Base-by-base conservation (phyloP, 163 green algal genomes). In the Scenedesmus sp. region DNA sequence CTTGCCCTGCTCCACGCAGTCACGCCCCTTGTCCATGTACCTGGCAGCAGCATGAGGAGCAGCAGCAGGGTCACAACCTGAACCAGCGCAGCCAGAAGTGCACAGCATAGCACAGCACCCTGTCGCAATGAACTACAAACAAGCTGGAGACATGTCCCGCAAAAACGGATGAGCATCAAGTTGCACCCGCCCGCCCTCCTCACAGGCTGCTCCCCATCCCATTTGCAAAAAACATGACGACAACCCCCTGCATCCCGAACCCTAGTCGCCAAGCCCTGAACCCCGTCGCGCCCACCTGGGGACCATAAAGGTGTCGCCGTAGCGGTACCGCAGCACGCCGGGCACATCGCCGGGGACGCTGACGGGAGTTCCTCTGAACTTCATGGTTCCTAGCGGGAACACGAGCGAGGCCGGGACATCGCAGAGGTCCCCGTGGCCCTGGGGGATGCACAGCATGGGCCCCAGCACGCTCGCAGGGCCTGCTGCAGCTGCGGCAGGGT, bases 1-100 rank as follows among this genome's bases (percentile, higher is more conserved):
- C 83, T 93, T 94, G 46, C 88, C 88, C 81, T 93, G 87, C 89
- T 94, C 92, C 13, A 92, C 76, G 35, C 56, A 72, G 83, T 94
- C 92, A 53, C 84, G 86, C 0, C 92, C 92, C 83, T 94, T 94
- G 87, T 94, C 92, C 88, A 94, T 93, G 89, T 94, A 94, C 84
- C 87, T 93, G 91, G 49, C 49, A 87, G 82, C 82, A 87, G 82
- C 51, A 79, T n/a, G n/a, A n/a, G n/a, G n/a, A n/a, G 76, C 76
- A 83, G 76, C 40, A 83, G 18, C 35, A 81, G 53, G 26, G 65
- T 78, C 13, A 78, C 7, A 40, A 7, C 2, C 3, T 40, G 24
- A 18, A 61, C 51, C 51, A 61, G 51, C 22, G 12, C 51, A 22
- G 51, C 51, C 12, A 24, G 51, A 13, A 22, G 7, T 61, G 22